These are phyloP conservation scores for Coniella lustricola DNA, from an alignment of 2,329 filamentous ascomycete species.

Conservation along the genomic window DNA sequence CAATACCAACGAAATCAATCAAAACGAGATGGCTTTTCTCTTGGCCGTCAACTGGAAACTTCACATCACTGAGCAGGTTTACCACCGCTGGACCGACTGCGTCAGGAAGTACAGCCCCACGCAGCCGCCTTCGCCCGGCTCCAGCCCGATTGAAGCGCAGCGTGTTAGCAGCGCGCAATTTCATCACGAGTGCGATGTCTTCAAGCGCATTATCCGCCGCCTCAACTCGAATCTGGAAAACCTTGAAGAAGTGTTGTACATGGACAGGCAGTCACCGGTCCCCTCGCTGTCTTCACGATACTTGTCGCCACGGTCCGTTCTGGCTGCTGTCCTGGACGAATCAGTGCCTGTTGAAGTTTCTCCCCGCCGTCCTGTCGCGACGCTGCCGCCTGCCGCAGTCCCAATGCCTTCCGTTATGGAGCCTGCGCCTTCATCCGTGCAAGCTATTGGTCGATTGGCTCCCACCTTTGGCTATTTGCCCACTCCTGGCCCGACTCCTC, in stretches of 20 bases:
- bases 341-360: constrained; percentile 27
- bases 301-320: constrained; percentile 35
- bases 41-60: constrained; percentile 88
- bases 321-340: constrained; percentile 35
- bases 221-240: constrained; percentile 54
- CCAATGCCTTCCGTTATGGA: constrained; percentile 43
- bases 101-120: constrained; percentile 76
- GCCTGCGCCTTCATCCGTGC: constrained; percentile 35
- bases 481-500: constrained; percentile 52
- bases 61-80: constrained; percentile 82
- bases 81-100: constrained; percentile 90
- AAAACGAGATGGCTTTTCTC: constrained; percentile 91
- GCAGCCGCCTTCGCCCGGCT: constrained; percentile 45
- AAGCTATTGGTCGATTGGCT: constrained; percentile 39
- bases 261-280: constrained; percentile 7
- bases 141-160: constrained; percentile 18
- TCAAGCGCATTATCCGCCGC: constrained; percentile 51
- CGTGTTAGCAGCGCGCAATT: constrained; percentile 27
- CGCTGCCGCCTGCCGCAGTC: constrained; percentile 34
- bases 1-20: constrained; percentile 87
- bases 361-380: constrained; percentile 33
- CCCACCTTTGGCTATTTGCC: constrained; percentile 50
- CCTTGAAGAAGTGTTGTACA: constrained; percentile 40
- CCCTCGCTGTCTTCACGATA: constrained; percentile 14
- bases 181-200: constrained; percentile 39